Conservation (phyloP, 2,329 filamentous ascomycete genomes). For the Penicillium thymicola region DNA sequence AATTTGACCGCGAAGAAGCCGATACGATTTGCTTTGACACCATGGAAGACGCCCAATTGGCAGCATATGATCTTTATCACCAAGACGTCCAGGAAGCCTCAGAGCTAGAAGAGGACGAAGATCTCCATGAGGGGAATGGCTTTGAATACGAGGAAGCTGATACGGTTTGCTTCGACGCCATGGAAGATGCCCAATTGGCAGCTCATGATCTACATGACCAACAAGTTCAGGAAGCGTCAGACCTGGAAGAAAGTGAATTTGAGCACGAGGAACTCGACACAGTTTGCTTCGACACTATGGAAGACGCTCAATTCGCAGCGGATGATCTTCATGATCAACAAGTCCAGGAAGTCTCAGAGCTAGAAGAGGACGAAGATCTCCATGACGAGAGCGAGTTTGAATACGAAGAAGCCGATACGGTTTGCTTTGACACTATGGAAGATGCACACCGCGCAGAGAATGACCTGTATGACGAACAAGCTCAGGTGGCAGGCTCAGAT, state of each 20-base stretch:
- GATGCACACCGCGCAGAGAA: neutral
- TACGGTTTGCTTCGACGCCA: conserved; percentile 4
- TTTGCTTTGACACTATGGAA: conserved; percentile 24
- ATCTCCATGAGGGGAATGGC: neutral
- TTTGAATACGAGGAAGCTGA: conserved; percentile 13
- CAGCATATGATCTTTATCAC: neutral
- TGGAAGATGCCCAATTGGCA: conserved; percentile 3
- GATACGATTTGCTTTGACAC: conserved; percentile 3
- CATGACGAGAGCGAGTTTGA: neutral
- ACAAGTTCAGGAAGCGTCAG: neutral
- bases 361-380: neutral
- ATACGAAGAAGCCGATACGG: conserved; percentile 17
- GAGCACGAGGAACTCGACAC: conserved; percentile 14
- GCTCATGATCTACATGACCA: neutral
- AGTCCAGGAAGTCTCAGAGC: neutral
- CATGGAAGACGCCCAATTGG: conserved; percentile 3
- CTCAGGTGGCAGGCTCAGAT: neutral
- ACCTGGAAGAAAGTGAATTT: neutral
- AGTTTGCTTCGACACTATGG: conserved; percentile 3
- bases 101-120: neutral
- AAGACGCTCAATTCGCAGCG: neutral
- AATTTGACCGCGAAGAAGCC: conserved; percentile 15
- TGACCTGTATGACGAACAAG: neutral
- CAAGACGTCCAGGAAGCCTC: neutral
- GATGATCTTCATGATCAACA: neutral